Percentiles rank a stretch among this genome's conserved stretches.
These are phyloP conservation scores for Carex scoparia DNA, from an alignment of 176 grass and related monocot species.

Conservation along the genomic window DNA sequence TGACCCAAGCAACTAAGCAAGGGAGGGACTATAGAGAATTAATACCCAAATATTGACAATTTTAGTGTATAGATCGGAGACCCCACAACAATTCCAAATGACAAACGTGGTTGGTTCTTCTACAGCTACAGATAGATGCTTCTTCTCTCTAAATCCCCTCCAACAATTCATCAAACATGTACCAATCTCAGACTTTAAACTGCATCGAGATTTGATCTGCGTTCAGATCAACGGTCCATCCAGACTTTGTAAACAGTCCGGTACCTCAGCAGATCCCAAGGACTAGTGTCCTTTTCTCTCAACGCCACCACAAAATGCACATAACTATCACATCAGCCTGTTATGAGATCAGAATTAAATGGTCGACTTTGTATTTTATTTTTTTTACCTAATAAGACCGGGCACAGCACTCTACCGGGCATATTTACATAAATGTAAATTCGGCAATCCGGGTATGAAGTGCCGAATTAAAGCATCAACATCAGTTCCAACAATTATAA, in stretches of 20 bases:
- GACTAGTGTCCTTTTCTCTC: background rate
- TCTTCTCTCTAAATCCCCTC: background rate
- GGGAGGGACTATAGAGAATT: background rate
- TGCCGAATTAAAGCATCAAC: no score
- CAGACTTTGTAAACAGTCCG: background rate
- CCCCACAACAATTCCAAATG: background rate
- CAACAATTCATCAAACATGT: background rate
- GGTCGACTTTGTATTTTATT: no score
- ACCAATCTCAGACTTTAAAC: background rate
- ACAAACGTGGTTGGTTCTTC: background rate
- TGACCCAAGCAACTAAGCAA: no score
- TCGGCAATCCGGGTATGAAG: no score
- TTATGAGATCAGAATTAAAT: background rate
- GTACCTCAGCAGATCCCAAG: background rate
- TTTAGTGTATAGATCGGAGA: background rate
- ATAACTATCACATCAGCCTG: background rate
- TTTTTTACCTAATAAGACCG: no score
- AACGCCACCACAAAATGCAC: slow-evolving; percentile 1
- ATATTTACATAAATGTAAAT: no score
- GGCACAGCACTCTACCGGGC: no score
- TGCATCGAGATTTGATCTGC: background rate
- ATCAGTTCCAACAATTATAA: no score
- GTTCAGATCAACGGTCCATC: background rate
- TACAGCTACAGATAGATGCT: background rate
- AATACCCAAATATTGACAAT: slow-evolving; percentile 8